phyloP scores from a whole-genome alignment of 2,329 filamentous ascomycete genomes.

The Ascomycota sp. region DNA sequence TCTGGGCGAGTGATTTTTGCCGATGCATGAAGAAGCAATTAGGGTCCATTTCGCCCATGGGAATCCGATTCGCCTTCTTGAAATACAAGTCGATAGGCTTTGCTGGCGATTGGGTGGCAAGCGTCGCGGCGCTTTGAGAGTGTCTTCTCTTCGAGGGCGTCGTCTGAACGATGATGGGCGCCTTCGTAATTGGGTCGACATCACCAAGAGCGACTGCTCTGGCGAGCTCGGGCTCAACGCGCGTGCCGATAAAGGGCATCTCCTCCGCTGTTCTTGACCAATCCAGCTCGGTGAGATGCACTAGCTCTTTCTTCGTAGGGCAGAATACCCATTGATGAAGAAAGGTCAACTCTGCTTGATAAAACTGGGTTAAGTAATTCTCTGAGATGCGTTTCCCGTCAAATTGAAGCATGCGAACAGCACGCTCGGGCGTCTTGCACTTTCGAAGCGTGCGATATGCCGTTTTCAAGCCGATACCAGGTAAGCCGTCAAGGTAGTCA shows the following conservation, averaged over 20 bases:
- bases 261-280: slow-evolving; percentile 39
- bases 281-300: slow-evolving; percentile 49
- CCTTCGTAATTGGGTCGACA: slow-evolving; percentile 74
- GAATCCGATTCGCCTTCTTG: slow-evolving; percentile 25
- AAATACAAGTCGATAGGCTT: slow-evolving; percentile 35
- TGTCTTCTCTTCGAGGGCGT: slow-evolving; percentile 21
- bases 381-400: slow-evolving; percentile 70
- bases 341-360: slow-evolving; percentile 77
- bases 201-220: slow-evolving; percentile 57
- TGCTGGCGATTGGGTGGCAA: slow-evolving; percentile 7
- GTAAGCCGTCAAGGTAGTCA: slow-evolving; percentile 76
- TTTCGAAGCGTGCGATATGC: slow-evolving; percentile 79
- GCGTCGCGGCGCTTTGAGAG: slow-evolving; percentile 11
- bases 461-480: slow-evolving; percentile 74
- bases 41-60: slow-evolving; percentile 38
- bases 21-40: slow-evolving; percentile 25
- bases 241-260: slow-evolving; percentile 61
- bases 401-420: slow-evolving; percentile 66
- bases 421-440: slow-evolving; percentile 64
- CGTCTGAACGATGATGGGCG: slow-evolving; percentile 24
- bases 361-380: slow-evolving; percentile 61
- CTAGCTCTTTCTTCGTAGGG: slow-evolving; percentile 43
- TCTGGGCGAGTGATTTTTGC: no score
- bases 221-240: slow-evolving; percentile 47
- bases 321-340: slow-evolving; percentile 89